These are phyloP conservation scores for Termitomyces sp. DNA, from an alignment of 768 basidiomycete species.

Conservation along the genomic window DNA sequence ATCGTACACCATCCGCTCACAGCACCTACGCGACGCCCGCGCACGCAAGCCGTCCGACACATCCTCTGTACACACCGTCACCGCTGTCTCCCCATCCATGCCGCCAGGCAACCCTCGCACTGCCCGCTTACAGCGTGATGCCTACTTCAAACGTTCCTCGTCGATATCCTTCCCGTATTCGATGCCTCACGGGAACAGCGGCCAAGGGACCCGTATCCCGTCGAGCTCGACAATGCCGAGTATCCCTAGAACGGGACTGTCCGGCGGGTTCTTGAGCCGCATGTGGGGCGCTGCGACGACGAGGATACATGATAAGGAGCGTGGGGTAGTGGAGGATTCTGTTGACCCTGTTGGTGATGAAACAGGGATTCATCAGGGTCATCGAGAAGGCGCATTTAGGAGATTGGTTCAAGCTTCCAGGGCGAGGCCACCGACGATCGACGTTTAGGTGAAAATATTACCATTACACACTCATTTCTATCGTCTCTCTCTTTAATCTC, in stretches of 20 bases:
- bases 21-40: slow-evolving; percentile 22
- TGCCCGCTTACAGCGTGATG: slow-evolving; percentile 7
- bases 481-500: slow-evolving; percentile 9
- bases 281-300: slow-evolving; percentile 65
- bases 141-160: slow-evolving; percentile 19
- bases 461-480: background rate
- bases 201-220: slow-evolving; percentile 9
- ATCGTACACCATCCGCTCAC: slow-evolving; percentile 32
- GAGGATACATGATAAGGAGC: slow-evolving; percentile 21
- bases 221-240: slow-evolving; percentile 37
- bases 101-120: slow-evolving; percentile 7
- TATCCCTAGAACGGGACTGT: slow-evolving; percentile 23
- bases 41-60: slow-evolving; percentile 45
- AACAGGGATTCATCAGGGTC: slow-evolving; percentile 13
- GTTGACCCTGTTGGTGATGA: slow-evolving; percentile 12
- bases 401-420: slow-evolving; percentile 25
- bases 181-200: background rate
- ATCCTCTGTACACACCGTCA: slow-evolving; percentile 45
- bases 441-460: slow-evolving; percentile 6
- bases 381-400: slow-evolving; percentile 23
- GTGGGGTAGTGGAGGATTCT: slow-evolving; percentile 6
- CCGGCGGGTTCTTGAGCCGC: slow-evolving; percentile 58
- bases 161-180: slow-evolving; percentile 15
- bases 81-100: slow-evolving; percentile 25
- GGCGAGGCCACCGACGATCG: slow-evolving; percentile 15